phyloP scores from a whole-genome alignment of 2,329 filamentous ascomycete species.

The Botrytis elliptica region DNA sequence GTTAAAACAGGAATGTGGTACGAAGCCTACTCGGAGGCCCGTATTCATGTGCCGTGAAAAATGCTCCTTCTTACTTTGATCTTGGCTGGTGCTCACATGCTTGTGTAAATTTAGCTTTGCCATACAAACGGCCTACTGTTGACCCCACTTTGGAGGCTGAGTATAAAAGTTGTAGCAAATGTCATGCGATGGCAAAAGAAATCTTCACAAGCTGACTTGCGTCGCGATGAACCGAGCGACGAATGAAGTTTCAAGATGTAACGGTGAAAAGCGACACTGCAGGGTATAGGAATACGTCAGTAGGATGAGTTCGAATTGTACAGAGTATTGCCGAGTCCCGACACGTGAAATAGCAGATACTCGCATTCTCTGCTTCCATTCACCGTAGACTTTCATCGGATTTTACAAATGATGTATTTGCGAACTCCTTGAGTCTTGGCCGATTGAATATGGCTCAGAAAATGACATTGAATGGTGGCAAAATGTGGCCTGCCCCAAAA shows the following conservation, averaged over 20 bases:
- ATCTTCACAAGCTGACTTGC: background rate
- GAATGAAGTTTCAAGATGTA: background rate
- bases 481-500: background rate
- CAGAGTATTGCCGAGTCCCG: background rate
- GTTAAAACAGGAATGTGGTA: background rate
- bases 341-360: background rate
- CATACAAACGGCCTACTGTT: background rate
- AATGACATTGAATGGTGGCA: background rate
- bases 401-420: background rate
- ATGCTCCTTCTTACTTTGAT: background rate
- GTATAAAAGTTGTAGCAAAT: background rate
- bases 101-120: background rate
- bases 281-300: background rate
- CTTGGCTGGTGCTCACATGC: background rate
- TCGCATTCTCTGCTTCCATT: background rate
- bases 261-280: background rate
- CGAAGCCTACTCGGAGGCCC: background rate
- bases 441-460: background rate
- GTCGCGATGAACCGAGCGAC: background rate
- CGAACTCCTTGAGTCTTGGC: conserved; percentile 1
- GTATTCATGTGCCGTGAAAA: background rate
- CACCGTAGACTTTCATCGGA: background rate
- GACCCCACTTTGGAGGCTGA: background rate
- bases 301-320: background rate
- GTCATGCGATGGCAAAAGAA: background rate